These are phyloP conservation scores for Aspergillus tamarii DNA, from an alignment of 2,329 filamentous ascomycete species.

Conservation along the genomic window DNA sequence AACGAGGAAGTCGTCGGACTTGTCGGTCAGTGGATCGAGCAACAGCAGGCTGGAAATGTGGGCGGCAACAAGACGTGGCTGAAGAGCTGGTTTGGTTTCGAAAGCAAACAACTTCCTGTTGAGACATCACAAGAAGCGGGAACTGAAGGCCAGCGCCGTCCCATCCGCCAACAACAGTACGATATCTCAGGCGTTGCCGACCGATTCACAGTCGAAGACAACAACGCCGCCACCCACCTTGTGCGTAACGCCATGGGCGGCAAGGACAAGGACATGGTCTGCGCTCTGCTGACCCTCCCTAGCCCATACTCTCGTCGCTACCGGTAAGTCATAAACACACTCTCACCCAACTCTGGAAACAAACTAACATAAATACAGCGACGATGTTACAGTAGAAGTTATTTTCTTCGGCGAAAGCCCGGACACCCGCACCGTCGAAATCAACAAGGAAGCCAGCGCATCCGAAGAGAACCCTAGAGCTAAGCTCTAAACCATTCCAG, in stretches of 20 bases:
- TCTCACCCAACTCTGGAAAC: not conserved
- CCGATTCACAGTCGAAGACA: conserved; percentile 92
- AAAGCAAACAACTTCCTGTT: conserved; percentile 69
- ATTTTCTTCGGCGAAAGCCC: conserved; percentile 92
- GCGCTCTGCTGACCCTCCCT: conserved; percentile 85
- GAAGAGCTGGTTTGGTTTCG: conserved; percentile 66
- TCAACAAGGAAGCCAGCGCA: conserved; percentile 87
- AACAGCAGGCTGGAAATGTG: conserved; percentile 55
- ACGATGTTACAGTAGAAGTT: conserved; percentile 95
- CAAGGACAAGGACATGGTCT: conserved; percentile 90
- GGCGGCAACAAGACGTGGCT: conserved; percentile 64
- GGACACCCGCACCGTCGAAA: conserved; percentile 74
- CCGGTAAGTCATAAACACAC: conserved; percentile 60
- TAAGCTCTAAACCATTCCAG: conserved; percentile 46
- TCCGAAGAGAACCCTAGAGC: conserved; percentile 51
- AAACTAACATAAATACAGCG: conserved; percentile 55
- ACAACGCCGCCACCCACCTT: conserved; percentile 94
- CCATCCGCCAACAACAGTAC: conserved; percentile 90
- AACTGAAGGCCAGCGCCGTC: conserved; percentile 72
- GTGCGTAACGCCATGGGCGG: conserved; percentile 94
- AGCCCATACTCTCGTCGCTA: conserved; percentile 91
- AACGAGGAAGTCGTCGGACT: conserved; percentile 97
- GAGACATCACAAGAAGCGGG: conserved; percentile 60
- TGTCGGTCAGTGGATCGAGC: conserved; percentile 95
- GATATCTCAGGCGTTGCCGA: conserved; percentile 70